phyloP scores from a whole-genome alignment of 208 protist species.

The Plasmodiophora brassicae region DNA sequence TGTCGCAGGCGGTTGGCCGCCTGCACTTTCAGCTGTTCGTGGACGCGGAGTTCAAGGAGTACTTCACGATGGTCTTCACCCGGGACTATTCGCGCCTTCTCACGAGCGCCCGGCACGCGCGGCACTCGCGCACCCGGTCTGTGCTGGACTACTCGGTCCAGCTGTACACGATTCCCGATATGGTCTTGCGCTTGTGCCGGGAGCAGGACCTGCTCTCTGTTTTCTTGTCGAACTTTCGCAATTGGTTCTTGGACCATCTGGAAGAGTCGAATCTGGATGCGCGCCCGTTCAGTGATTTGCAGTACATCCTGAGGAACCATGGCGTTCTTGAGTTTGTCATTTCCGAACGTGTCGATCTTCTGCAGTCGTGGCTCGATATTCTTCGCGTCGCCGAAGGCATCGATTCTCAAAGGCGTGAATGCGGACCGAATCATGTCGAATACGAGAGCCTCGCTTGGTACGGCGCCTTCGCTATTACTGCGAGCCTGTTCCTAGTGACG shows the following conservation, averaged over 20 bases:
- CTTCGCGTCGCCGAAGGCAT: neutral
- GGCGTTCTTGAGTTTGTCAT: neutral
- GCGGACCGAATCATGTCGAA: neutral
- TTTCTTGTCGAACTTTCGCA: neutral
- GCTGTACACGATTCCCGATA: slow-evolving; percentile 17
- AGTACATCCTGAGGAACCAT: neutral
- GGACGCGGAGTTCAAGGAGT: neutral
- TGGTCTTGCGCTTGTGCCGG: slow-evolving; percentile 7
- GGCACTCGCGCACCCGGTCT: neutral
- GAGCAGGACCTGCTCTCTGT: neutral
- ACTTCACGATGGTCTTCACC: neutral
- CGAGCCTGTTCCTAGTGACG: neutral
- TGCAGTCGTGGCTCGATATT: neutral
- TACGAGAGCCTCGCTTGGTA: neutral
- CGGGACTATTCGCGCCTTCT: neutral
- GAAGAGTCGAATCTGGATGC: neutral
- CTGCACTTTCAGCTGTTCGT: slow-evolving; percentile 23
- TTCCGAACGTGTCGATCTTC: neutral
- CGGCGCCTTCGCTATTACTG: neutral
- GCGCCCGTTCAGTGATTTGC: neutral
- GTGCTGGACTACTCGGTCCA: slow-evolving; percentile 19
- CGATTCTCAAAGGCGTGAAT: neutral
- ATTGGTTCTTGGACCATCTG: neutral
- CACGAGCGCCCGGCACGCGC: neutral
- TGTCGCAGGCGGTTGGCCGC: neutral